These are phyloP conservation scores for Fusarium sp. DNA, from an alignment of 2,329 filamentous ascomycete species.

Conservation along the genomic window DNA sequence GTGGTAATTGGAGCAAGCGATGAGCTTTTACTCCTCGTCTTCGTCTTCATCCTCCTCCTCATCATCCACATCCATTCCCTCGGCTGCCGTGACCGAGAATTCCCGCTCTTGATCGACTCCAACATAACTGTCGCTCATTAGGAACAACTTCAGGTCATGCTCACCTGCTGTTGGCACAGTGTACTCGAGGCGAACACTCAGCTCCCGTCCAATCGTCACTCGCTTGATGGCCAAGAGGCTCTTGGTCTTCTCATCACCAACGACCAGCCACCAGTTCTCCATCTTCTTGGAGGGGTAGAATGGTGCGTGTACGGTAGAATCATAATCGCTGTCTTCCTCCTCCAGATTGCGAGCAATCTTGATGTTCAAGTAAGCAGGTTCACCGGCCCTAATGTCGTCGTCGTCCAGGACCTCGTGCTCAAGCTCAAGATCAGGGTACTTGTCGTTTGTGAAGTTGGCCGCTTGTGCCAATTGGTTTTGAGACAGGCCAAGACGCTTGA, in stretches of 20 bases:
- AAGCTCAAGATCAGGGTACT: constrained; percentile 94
- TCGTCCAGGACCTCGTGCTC: constrained; percentile 88
- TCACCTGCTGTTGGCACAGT: constrained; percentile 86
- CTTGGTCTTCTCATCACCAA: constrained; percentile 91
- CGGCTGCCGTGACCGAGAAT: constrained; percentile 86
- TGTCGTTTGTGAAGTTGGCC: constrained; percentile 95
- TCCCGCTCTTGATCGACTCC: constrained; percentile 96
- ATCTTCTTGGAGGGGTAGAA: constrained; percentile 94
- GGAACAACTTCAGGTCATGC: constrained; percentile 88
- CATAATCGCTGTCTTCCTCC: constrained; percentile 71
- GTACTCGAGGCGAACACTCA: constrained; percentile 87
- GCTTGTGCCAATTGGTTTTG: constrained; percentile 87
- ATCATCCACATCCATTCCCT: constrained; percentile 95
- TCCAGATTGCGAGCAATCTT: constrained; percentile 85
- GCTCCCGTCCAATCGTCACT: constrained; percentile 83
- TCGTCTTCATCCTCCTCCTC: constrained; percentile 82
- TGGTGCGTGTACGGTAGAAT: constrained; percentile 89
- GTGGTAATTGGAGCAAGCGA: constrained; percentile 32
- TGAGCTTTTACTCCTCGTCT: constrained; percentile 45
- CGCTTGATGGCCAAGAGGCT: constrained; percentile 93
- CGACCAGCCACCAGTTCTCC: constrained; percentile 99
- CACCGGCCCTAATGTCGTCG: constrained; percentile 82
- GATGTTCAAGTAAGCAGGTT: constrained; percentile 84
- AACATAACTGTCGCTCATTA: constrained; percentile 98
- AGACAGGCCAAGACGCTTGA: constrained; percentile 81